phyloP scores from a whole-genome alignment of 192 early-diverging fungal species.

The Phycomyces nitens region DNA sequence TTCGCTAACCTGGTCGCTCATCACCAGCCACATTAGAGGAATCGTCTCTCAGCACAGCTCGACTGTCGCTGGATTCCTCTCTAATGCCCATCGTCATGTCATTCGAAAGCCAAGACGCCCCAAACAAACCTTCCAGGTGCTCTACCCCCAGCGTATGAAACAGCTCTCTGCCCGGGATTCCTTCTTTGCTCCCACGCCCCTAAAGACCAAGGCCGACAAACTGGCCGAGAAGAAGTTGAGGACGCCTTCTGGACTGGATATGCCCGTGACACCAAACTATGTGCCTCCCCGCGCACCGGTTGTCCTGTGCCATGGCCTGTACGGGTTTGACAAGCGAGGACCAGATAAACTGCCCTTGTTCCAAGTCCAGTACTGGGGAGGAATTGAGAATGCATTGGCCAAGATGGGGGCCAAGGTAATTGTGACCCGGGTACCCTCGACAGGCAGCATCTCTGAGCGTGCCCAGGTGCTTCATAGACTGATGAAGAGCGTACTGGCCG shows the following conservation, averaged over 20 bases:
- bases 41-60: too few relatives aligned
- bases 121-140: too few relatives aligned
- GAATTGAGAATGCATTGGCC: slow-evolving; percentile 72
- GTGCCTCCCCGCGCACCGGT: slow-evolving; percentile 72
- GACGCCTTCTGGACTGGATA: slow-evolving; percentile 18
- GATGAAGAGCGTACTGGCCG: slow-evolving; percentile 51
- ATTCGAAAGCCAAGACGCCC: too few relatives aligned
- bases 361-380: slow-evolving; percentile 87
- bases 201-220: too few relatives aligned
- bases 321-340: slow-evolving; percentile 86
- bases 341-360: slow-evolving; percentile 70
- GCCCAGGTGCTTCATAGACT: slow-evolving; percentile 73
- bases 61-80: too few relatives aligned
- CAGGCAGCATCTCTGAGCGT: slow-evolving; percentile 67
- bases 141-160: too few relatives aligned
- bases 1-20: too few relatives aligned
- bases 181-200: too few relatives aligned
- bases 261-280: slow-evolving; percentile 63
- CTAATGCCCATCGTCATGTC: too few relatives aligned
- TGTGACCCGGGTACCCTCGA: slow-evolving; percentile 72
- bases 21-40: too few relatives aligned
- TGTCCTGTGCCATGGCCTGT: slow-evolving; percentile 88
- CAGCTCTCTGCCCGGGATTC: too few relatives aligned
- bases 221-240: background rate
- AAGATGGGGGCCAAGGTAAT: slow-evolving; percentile 79